A percentile compares a stretch with the other conserved stretches of the same genome.
phyloP scores from a whole-genome alignment of 1,139 yeast species.

The Meyerozyma sp. region DNA sequence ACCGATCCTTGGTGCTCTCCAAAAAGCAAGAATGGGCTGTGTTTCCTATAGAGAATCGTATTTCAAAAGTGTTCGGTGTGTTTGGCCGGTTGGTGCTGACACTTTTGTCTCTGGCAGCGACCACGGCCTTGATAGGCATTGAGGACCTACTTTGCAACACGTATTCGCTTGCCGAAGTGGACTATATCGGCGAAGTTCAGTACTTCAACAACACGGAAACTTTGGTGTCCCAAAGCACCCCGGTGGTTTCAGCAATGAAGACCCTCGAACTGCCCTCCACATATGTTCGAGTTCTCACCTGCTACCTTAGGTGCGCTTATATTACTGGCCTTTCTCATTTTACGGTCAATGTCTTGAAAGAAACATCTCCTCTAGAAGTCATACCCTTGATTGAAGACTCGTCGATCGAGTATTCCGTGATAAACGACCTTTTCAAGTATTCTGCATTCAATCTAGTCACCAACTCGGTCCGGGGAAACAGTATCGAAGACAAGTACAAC shows the following conservation, averaged over 20 bases:
- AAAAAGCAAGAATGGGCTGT: neutral
- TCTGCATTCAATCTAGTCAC: constrained; percentile 26
- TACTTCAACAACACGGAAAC: neutral
- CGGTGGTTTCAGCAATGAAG: neutral
- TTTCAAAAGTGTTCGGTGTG: neutral
- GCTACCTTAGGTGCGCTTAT: constrained; percentile 19
- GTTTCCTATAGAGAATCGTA: neutral
- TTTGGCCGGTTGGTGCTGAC: neutral
- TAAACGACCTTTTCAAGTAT: constrained; percentile 25
- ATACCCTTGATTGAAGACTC: constrained; percentile 11
- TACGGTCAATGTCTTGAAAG: constrained; percentile 13
- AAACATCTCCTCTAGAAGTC: neutral
- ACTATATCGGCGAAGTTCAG: neutral
- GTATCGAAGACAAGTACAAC: constrained; percentile 3
- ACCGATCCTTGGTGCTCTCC: neutral
- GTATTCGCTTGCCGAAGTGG: neutral
- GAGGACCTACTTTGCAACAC: neutral
- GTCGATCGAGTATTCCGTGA: constrained; percentile 14
- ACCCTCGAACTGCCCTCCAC: neutral
- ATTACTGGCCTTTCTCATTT: constrained; percentile 18
- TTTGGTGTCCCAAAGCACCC: neutral
- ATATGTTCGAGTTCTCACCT: constrained; percentile 9
- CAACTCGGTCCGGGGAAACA: constrained; percentile 12
- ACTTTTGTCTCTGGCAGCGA: neutral
- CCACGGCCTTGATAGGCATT: neutral